These are phyloP conservation scores for Monascus ruber DNA, from an alignment of 2,329 filamentous ascomycete genomes.

Conservation along the genomic window DNA sequence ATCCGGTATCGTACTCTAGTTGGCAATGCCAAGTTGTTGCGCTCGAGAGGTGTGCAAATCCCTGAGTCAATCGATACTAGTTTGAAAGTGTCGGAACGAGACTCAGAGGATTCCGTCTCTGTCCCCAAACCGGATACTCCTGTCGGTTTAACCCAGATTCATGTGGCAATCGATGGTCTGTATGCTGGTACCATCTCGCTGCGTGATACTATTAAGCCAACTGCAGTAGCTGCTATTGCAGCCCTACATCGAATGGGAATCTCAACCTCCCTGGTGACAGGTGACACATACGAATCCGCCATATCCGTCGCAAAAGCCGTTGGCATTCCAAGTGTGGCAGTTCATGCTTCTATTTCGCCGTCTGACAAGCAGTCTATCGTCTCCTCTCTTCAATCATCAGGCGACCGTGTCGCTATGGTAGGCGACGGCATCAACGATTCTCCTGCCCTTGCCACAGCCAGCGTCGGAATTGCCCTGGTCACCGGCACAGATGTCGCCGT, in stretches of 20 bases:
- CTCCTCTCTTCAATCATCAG: slow-evolving; percentile 58
- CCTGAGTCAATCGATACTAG: slow-evolving; percentile 30
- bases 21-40: slow-evolving; percentile 70
- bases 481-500: slow-evolving; percentile 94
- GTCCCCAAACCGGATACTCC: slow-evolving; percentile 21
- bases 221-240: slow-evolving; percentile 66
- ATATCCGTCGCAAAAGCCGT: slow-evolving; percentile 71
- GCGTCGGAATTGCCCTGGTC: slow-evolving; percentile 85
- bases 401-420: slow-evolving; percentile 85
- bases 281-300: slow-evolving; percentile 77
- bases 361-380: slow-evolving; percentile 86
- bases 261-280: slow-evolving; percentile 82
- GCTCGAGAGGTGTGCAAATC: slow-evolving; percentile 52
- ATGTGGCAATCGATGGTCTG: slow-evolving; percentile 70
- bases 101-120: slow-evolving; percentile 17
- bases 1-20: slow-evolving; percentile 67
- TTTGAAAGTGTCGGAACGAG: slow-evolving; percentile 11
- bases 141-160: slow-evolving; percentile 78
- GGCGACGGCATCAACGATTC: slow-evolving; percentile 98
- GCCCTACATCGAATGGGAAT: slow-evolving; percentile 78
- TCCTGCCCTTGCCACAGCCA: slow-evolving; percentile 81
- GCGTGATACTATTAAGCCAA: slow-evolving; percentile 82
- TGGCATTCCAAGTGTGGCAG: slow-evolving; percentile 63
- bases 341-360: slow-evolving; percentile 79
- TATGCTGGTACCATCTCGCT: slow-evolving; percentile 78